These are phyloP conservation scores for Williopsis jadinii DNA, from an alignment of 1,139 yeast species.

Conservation along the genomic window DNA sequence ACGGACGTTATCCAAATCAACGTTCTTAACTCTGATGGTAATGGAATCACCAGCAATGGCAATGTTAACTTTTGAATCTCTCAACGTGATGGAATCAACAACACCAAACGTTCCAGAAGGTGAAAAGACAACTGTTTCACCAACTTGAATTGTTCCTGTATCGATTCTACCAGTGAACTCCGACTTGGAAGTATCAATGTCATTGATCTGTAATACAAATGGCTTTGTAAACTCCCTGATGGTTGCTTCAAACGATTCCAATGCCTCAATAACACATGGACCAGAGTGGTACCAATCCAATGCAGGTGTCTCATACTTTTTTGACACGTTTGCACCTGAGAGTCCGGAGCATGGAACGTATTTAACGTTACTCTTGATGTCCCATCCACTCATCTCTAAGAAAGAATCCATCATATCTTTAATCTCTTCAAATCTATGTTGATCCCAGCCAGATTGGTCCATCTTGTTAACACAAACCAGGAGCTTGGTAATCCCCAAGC, in stretches of 20 bases:
- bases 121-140: slow-evolving; percentile 57
- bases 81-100: slow-evolving; percentile 36
- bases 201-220: slow-evolving; percentile 46
- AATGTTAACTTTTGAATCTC: slow-evolving; percentile 28
- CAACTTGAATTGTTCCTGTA: slow-evolving; percentile 70
- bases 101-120: slow-evolving; percentile 45
- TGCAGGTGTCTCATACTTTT: slow-evolving; percentile 26
- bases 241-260: slow-evolving; percentile 33
- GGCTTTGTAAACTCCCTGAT: slow-evolving; percentile 21
- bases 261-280: slow-evolving; percentile 46
- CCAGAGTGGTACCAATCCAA: slow-evolving; percentile 59
- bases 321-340: slow-evolving; percentile 73
- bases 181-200: slow-evolving; percentile 32
- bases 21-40: slow-evolving; percentile 47
- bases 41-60: slow-evolving; percentile 72
- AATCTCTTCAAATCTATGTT: slow-evolving; percentile 59
- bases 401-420: slow-evolving; percentile 49
- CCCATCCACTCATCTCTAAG: slow-evolving; percentile 60
- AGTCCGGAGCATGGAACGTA: slow-evolving; percentile 88
- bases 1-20: slow-evolving; percentile 44
- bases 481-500: slow-evolving; percentile 70
- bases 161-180: slow-evolving; percentile 65
- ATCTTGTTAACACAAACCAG: slow-evolving; percentile 84
- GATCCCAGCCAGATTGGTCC: slow-evolving; percentile 69
- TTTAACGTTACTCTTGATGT: slow-evolving; percentile 34